phyloP scores from a whole-genome alignment of 1,139 yeast species.

The Debaryomyces udenii region DNA sequence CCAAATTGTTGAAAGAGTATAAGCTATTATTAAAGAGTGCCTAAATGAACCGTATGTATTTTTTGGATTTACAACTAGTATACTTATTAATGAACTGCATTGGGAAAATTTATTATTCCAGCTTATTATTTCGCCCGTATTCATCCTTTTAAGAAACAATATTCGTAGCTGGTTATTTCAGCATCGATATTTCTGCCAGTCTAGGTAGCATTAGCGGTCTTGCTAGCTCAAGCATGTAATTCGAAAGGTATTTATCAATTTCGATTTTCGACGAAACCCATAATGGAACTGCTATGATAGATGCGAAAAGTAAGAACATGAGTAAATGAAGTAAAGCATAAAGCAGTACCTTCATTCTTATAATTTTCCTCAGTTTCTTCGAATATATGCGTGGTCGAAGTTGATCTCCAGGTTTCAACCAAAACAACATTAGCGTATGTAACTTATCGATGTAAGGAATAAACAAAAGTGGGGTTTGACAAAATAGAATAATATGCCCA shows the following conservation, averaged over 20 bases:
- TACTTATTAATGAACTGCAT: too few species aligned
- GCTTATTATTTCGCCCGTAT: too few species aligned
- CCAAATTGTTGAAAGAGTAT: slow-evolving; percentile 9
- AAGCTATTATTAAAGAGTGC: slow-evolving; percentile 3
- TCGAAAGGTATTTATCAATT: slow-evolving; percentile 39
- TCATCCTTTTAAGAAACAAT: too few species aligned
- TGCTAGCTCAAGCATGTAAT: slow-evolving; percentile 38
- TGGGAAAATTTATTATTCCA: too few species aligned
- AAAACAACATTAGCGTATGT: slow-evolving; percentile 79
- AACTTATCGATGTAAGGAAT: slow-evolving; percentile 66
- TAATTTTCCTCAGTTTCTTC: slow-evolving; percentile 34
- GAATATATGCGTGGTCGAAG: slow-evolving; percentile 42
- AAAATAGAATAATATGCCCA: slow-evolving; percentile 53
- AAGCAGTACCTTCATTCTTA: slow-evolving; percentile 37
- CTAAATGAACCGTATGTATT: too few species aligned
- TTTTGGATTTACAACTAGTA: too few species aligned
- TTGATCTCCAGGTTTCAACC: slow-evolving; percentile 71
- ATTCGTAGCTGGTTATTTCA: slow-evolving; percentile 4
- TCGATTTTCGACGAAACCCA: slow-evolving; percentile 20
- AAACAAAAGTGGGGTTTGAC: slow-evolving; percentile 55
- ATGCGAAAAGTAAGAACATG: slow-evolving; percentile 37
- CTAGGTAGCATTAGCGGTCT: slow-evolving; percentile 47
- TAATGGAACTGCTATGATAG: slow-evolving; percentile 46
- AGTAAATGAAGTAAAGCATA: slow-evolving; percentile 41
- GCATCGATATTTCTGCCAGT: slow-evolving; percentile 20